Evolutionary conservation across 352 stramenopile species (phyloP), one percentile per base, ranked within the genome.

Genomic region (Globisporangium middletonii): DNA sequence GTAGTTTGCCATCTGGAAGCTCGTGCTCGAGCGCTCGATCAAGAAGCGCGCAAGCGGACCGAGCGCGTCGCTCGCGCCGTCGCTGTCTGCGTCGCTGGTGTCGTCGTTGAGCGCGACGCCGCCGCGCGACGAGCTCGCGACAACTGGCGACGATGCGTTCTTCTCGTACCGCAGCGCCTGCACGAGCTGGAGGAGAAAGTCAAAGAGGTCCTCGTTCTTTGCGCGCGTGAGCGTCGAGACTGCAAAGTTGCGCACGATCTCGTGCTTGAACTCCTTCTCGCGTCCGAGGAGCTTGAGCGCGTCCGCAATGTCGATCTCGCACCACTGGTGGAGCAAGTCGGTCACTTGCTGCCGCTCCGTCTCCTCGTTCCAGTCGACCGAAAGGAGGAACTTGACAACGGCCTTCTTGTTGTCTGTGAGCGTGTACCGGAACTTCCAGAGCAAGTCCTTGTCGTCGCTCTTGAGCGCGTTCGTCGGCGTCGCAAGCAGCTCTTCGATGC

Each of bases 121-220:
- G 1, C 67, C 71, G 16, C 69, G 75, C 3, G 60, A 65, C 27
- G 66, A 75, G 47, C 68, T 73, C 30, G 58, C 56, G 12, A 79
- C 68, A 6, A 67, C 48, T 8, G 53, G 38, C 1, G 46, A 16
- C 13, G 49, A 43, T 4, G 58, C 47, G 41, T 68, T 66, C 60
- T 90, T 92, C 33, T 95, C 85, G 53, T 95, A 95, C 33, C 98
- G 95, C 41, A 99, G 69, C 4, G 96, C 97, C 73, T 99, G 97
- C 18, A 99, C 97, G 11, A 99, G 75, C 69, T 99, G 98, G 18
- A 99, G 70, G 23, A 99, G 65, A 68, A 99, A 99, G 27, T 98
- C 84, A 19, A 96, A 82, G 5, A 99, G 73, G 59, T 99, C 96
- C 63, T 98, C 96, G 69, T 99, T 98, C 46, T 96, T 97, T 26